Conservation (phyloP, 1,284 basidiomycete genomes). For the Tilletiopsis washingtonensis region DNA sequence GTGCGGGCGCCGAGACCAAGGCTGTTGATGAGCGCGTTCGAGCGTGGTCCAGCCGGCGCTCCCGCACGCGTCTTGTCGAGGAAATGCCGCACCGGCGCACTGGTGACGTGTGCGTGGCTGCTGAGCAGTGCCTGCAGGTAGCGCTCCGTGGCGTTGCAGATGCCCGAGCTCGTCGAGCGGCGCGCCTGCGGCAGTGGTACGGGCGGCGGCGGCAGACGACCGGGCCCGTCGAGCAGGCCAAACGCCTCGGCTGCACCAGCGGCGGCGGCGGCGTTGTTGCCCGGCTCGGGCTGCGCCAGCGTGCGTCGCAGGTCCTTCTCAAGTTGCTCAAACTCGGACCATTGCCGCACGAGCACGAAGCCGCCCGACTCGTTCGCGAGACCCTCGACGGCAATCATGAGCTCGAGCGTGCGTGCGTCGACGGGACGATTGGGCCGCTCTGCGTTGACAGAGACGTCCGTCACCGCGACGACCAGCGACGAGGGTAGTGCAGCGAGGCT, state of each 20-base stretch:
- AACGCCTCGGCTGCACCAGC: slow-evolving; percentile 6
- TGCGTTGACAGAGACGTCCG: slow-evolving; percentile 35
- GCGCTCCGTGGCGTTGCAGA: slow-evolving; percentile 22
- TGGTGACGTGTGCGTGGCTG: slow-evolving; percentile 9
- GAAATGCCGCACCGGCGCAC: slow-evolving; percentile 25
- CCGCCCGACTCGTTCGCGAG: slow-evolving; percentile 19
- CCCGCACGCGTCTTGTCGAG: slow-evolving; percentile 37
- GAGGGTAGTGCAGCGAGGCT: background rate
- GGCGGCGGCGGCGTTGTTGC: background rate
- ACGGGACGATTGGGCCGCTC: slow-evolving; percentile 18
- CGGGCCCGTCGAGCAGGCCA: slow-evolving; percentile 18
- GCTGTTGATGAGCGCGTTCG: slow-evolving; percentile 14
- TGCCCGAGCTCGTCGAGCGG: slow-evolving; percentile 18
- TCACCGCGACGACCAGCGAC: slow-evolving; percentile 13
- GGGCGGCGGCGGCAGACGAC: background rate
- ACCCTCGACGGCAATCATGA: slow-evolving; percentile 41
- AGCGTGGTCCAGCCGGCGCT: slow-evolving; percentile 14
- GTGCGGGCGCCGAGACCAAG: slow-evolving; percentile 16
- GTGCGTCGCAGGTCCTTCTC: slow-evolving; percentile 19
- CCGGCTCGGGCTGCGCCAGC: background rate
- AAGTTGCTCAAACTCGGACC: slow-evolving; percentile 40
- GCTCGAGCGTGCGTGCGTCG: slow-evolving; percentile 27
- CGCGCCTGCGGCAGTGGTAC: slow-evolving; percentile 17
- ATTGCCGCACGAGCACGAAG: slow-evolving; percentile 36
- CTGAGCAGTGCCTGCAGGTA: slow-evolving; percentile 28